phyloP scores from a whole-genome alignment of 176 grass and related monocot species.

The Tillandsia fasciculata region DNA sequence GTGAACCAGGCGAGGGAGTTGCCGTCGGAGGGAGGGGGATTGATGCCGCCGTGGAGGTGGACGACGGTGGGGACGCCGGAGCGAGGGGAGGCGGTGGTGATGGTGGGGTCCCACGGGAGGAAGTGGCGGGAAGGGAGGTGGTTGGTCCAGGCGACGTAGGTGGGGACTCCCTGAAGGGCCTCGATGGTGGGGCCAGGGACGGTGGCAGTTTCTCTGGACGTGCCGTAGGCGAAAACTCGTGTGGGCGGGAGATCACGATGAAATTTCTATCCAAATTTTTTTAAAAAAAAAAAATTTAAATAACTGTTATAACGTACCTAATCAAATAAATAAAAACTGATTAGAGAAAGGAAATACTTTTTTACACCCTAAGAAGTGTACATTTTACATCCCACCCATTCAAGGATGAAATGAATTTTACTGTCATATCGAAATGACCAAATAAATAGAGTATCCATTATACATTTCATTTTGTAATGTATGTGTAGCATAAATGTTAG shows the following conservation, averaged over 20 bases:
- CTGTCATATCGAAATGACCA: too few relatives aligned
- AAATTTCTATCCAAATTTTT: constrained; percentile 42
- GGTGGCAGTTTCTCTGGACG: constrained; percentile 22
- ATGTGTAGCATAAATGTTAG: too few relatives aligned
- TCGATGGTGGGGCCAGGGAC: constrained; percentile 73
- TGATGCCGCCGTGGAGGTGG: constrained; percentile 85
- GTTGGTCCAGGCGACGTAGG: constrained; percentile 59
- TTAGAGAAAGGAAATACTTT: too few relatives aligned
- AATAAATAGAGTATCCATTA: too few relatives aligned
- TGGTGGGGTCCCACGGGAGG: constrained; percentile 49
- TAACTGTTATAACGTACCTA: neutral
- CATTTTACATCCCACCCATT: too few relatives aligned
- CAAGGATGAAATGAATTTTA: too few relatives aligned
- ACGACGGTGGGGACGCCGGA: constrained; percentile 63
- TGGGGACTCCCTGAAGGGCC: constrained; percentile 41
- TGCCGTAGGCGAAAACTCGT: constrained; percentile 53
- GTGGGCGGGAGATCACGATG: constrained; percentile 62
- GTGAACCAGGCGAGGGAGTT: constrained; percentile 75
- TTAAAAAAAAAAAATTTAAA: constrained; percentile 1
- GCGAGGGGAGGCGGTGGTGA: constrained; percentile 1
- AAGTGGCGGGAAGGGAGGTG: constrained; percentile 44
- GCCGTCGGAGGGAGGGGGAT: constrained; percentile 62
- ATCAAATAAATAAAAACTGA: neutral
- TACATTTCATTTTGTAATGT: too few relatives aligned
- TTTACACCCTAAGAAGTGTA: too few relatives aligned